Evolutionary conservation across 768 basidiomycete species (phyloP), one percentile per base, ranked within the genome.

Genomic region (Phylloporus scabripes): DNA sequence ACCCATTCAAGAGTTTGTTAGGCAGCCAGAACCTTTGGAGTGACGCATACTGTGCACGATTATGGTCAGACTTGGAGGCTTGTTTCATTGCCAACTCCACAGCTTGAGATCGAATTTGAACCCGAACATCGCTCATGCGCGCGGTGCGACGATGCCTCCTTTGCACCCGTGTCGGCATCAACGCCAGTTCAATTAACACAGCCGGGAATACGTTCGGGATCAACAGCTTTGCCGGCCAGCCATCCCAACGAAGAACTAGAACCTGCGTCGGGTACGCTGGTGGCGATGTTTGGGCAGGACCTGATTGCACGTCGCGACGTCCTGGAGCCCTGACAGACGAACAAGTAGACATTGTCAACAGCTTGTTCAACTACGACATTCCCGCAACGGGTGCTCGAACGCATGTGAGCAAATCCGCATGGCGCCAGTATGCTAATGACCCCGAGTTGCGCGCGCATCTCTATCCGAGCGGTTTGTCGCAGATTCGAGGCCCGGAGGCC

Each of bases 351-450:
- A 63, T 63, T 51, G 64, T 60, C 3, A 56, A 59, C 2, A 46
- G 54, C 42, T 24, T 64, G 37, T 64, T 57, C 46, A 57, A 53
- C 40, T 59, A 56, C 47, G 61, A 65, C 39, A 54, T n/a, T n/a
- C n/a, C n/a, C n/a, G n/a, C n/a, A n/a, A 14, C 53, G 61, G 1
- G 57, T 65, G 20, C 48, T 64, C 1, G 61, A 60, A 31, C 56
- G 63, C 26, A 64, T 65, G 64, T 18, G 65, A 0, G 54, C 54
- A n/a, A 34, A n/a, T 12, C 33, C n/a, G 14, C 33, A 34, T n/a
- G 33, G 33, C n/a, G 33, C n/a, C 7, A 34, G 7, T 17, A 12
- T 34, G 33, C 33, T 17, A 34, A 34, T 17, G 33, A 34, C n/a
- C 33, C n/a, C 33, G 33, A 34, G 33, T n/a, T n/a, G n/a, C n/a